Percentiles rank a stretch among this genome's conserved stretches.
These are phyloP conservation scores for Phycomyces nitens DNA, from an alignment of 192 early-diverging fungal genomes.

Conservation along the genomic window DNA sequence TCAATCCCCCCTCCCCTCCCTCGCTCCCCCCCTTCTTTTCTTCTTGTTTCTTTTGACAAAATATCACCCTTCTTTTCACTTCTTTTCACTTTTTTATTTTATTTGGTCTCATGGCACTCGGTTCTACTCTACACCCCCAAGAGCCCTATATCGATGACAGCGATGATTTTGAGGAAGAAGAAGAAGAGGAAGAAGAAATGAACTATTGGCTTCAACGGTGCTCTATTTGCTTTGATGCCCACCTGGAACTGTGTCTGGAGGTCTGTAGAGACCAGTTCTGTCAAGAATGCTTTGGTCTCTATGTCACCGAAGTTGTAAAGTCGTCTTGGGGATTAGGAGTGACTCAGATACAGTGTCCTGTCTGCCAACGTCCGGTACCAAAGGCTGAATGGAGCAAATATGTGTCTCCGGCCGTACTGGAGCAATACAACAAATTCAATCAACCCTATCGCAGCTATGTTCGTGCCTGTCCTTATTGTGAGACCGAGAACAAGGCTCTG, in stretches of 20 bases:
- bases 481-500: slow-evolving; percentile 22
- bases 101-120: too few relatives aligned
- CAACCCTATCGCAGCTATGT: slow-evolving; percentile 49
- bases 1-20: not conserved
- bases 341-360: slow-evolving; percentile 53
- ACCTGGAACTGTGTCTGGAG: slow-evolving; percentile 53
- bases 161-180: slow-evolving; percentile 21
- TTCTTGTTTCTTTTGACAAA: too few relatives aligned
- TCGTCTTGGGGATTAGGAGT: slow-evolving; percentile 54
- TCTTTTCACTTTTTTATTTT: too few relatives aligned
- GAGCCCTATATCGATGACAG: too few relatives aligned
- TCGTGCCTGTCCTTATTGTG: slow-evolving; percentile 43
- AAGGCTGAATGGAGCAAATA: slow-evolving; percentile 52
- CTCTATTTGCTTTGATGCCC: slow-evolving; percentile 57
- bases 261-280: slow-evolving; percentile 56
- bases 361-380: slow-evolving; percentile 44
- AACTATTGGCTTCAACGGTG: slow-evolving; percentile 54
- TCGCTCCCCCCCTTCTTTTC: not conserved
- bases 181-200: slow-evolving; percentile 37
- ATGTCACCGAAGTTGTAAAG: slow-evolving; percentile 51
- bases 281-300: slow-evolving; percentile 42
- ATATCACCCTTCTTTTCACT: too few relatives aligned
- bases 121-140: too few relatives aligned
- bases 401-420: slow-evolving; percentile 37
- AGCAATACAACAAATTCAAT: slow-evolving; percentile 45